Base-by-base conservation (phyloP, 495 filamentous ascomycete genomes). In the Chaetomium cochliodes region DNA sequence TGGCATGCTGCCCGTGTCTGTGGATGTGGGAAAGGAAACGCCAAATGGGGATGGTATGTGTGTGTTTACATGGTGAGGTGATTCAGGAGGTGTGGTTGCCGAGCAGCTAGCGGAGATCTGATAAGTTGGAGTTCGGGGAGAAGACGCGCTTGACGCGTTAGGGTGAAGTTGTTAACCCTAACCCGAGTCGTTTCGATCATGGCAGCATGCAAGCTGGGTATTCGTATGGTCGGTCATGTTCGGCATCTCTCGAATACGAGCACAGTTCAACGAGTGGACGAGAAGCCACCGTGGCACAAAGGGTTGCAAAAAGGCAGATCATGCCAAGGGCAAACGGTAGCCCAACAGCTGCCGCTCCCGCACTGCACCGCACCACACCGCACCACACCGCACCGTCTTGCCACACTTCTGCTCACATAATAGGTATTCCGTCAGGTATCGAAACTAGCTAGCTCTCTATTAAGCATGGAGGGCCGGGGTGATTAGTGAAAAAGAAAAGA, bases 401-500 rank as follows among this genome's bases (percentile, higher is more conserved):
- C n/a, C 41, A 44, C 41, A 44, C 41, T 16, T 55, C 49, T 16
- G 25, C 49, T 22, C 47, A 54, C 60, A 26, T 28, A 7, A 25
- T 49, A 44, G n/a, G 50, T 61, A 65, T 59, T 62, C 62, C 26
- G 33, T 53, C 69, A 78, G 75, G 76, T 78, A 76, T 79, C 76
- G 72, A 78, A 78, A 75, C 73, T 73, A 74, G 72, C 72, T 70
- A 74, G 74, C 77, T 78, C 77, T 73, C 73, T 73, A 77, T 73
- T 77, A 78, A 72, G 74, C 70, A 69, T 68, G 70, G 68, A 78
- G 77, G 74, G 77, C 73, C 70, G 70, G 66, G 55, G 63, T 67
- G 61, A 74, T 70, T 76, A 72, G 67, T 69, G 65, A 67, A 67
- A 73, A 67, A 69, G 67, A 58, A 66, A 67, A 56, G 60, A 39